These are phyloP conservation scores for Sugiyamaella lignohabitans DNA, from an alignment of 805 yeast species.

Conservation along the genomic window DNA sequence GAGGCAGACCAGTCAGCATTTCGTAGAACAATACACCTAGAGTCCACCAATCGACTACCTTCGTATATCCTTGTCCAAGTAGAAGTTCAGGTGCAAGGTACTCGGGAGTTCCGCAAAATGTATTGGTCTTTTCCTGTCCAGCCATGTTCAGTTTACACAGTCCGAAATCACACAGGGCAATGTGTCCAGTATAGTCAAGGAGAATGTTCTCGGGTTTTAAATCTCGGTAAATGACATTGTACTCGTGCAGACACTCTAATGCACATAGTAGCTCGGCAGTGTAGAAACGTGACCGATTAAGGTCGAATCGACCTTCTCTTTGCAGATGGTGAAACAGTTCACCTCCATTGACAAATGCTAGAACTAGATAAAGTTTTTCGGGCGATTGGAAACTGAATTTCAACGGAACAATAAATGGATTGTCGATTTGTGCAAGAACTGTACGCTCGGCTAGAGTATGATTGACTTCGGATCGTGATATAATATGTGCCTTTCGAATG, in stretches of 20 bases:
- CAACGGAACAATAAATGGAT: slow-evolving; percentile 93
- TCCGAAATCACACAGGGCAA: slow-evolving; percentile 96
- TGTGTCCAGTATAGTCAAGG: slow-evolving; percentile 94
- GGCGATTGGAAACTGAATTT: slow-evolving; percentile 96
- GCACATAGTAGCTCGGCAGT: slow-evolving; percentile 93
- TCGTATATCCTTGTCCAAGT: slow-evolving; percentile 87
- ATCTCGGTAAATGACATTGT: slow-evolving; percentile 92
- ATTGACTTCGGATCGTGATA: slow-evolving; percentile 87
- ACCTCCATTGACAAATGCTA: slow-evolving; percentile 95
- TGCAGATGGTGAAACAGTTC: slow-evolving; percentile 93
- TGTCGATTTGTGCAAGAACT: slow-evolving; percentile 84
- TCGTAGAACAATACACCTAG: slow-evolving; percentile 88
- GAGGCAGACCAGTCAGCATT: slow-evolving; percentile 96
- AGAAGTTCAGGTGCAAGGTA: slow-evolving; percentile 92
- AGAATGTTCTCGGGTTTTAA: slow-evolving; percentile 93
- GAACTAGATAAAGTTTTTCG: slow-evolving; percentile 85
- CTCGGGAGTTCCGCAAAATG: slow-evolving; percentile 98
- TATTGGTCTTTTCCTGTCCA: slow-evolving; percentile 73
- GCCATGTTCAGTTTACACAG: slow-evolving; percentile 93
- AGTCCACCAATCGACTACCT: slow-evolving; percentile 99
- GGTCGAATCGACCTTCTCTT: slow-evolving; percentile 78
- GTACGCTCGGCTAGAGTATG: slow-evolving; percentile 96
- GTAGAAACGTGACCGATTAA: slow-evolving; percentile 86
- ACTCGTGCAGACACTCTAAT: slow-evolving; percentile 80
- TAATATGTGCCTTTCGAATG: slow-evolving; percentile 87